phyloP scores from a whole-genome alignment of 2,329 filamentous ascomycete species.

The Microsporum ferrugineum region DNA sequence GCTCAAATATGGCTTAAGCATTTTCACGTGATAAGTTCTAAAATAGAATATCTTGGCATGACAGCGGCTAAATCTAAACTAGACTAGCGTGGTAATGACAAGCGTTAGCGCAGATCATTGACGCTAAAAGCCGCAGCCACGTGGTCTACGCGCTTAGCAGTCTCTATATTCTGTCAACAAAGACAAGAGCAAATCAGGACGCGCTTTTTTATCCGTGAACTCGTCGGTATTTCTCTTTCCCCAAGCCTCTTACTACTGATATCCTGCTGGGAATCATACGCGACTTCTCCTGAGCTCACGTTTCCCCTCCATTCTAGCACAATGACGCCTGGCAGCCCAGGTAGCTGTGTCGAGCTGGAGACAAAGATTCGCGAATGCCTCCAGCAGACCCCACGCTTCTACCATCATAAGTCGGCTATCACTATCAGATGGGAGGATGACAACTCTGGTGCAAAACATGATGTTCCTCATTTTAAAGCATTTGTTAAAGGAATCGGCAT shows the following conservation, averaged over 20 bases:
- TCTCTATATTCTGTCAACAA: not conserved
- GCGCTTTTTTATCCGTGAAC: not conserved
- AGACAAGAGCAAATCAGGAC: not conserved
- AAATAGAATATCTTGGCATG: not conserved
- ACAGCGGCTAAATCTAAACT: not conserved
- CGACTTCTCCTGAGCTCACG: too few species aligned
- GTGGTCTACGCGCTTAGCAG: not conserved
- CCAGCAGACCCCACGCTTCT: not conserved
- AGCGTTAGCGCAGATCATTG: not conserved
- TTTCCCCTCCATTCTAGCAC: not conserved
- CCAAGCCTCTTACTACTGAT: not conserved
- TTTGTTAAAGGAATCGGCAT: not conserved
- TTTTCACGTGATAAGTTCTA: too few species aligned
- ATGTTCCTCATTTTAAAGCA: not conserved
- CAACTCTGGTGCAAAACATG: not conserved
- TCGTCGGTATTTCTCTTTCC: not conserved
- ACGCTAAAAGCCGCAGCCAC: not conserved
- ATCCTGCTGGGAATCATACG: not conserved
- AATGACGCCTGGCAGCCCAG: not conserved
- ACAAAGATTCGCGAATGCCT: not conserved
- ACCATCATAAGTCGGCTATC: not conserved
- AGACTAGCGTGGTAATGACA: not conserved
- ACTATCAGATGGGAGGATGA: not conserved
- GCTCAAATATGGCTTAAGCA: too few species aligned
- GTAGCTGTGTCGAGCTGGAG: not conserved